Evolutionary conservation across 345 rosid genomes (phyloP).

Genomic region (Melaleuca quinquenervia): DNA sequence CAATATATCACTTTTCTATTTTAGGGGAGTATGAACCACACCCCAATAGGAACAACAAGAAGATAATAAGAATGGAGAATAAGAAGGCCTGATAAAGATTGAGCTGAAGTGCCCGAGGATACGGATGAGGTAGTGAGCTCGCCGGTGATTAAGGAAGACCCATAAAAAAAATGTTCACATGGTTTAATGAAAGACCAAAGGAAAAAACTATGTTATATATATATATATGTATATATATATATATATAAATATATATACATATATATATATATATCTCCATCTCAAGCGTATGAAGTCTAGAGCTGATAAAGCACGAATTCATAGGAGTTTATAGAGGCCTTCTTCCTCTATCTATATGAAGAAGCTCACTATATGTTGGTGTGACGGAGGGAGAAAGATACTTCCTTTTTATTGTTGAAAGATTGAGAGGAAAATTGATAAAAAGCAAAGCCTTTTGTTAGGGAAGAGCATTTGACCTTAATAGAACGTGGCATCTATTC

Average conservation of each 20-base stretch:
- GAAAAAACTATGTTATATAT: not conserved
- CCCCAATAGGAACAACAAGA: too few relatives aligned
- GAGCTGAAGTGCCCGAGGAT: too few relatives aligned
- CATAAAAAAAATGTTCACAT: conserved; percentile 13
- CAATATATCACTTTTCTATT: too few relatives aligned
- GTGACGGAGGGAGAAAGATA: too few relatives aligned
- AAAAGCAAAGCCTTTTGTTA: not conserved
- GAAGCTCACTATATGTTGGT: too few relatives aligned
- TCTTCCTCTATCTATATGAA: too few relatives aligned
- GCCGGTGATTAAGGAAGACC: conserved; percentile 44
- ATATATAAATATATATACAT: too few relatives aligned
- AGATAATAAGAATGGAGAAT: conserved; percentile 85
- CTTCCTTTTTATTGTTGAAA: not conserved
- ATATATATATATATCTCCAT: too few relatives aligned
- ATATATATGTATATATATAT: too few relatives aligned
- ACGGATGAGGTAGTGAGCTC: too few relatives aligned
- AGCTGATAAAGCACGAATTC: not conserved
- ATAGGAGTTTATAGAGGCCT: not conserved
- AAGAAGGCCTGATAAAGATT: conserved; percentile 92
- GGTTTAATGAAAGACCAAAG: not conserved
- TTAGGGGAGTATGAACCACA: too few relatives aligned
- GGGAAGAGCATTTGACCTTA: too few relatives aligned
- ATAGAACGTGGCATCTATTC: not conserved
- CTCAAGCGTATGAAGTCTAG: not conserved
- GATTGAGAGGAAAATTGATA: not conserved